Evolutionary conservation across 306 rosid species (phyloP), one percentile per base, ranked within the genome.

Genomic region (Pachyrhizus erosus): DNA sequence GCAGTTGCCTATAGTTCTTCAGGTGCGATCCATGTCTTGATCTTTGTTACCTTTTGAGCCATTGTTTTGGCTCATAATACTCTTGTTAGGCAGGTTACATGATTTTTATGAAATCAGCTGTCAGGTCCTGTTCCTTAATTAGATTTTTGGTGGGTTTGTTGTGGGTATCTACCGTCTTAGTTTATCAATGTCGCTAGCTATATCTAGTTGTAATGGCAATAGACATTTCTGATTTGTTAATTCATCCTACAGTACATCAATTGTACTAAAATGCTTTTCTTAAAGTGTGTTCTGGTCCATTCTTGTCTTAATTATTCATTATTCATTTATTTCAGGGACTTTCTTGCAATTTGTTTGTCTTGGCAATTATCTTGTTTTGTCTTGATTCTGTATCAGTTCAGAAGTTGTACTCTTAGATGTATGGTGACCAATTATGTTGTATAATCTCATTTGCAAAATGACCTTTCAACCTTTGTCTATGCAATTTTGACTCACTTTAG

Each of bases 1-100:
- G 86, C 99, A 96, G 87, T 84, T 96, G 80, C 99, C 97, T 46
- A 94, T 96, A 78, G 98, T 96, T 88, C 99, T 94, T 88, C 99
- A 96, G 99, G 99, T 96, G 72, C 37, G 72, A 23, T 80, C 39
- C 42, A 54, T 73, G 26, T 76, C 73, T 78, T 76, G 13, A 46
- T 78, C 40, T 69, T 70, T 78, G 40, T 65, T 82, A 62, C 58
- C 67, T 84, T 82, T 78, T 80, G 82, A 73, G 74, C 83, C 73
- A 29, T 60, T n/a, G 5, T 46, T 1, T 49, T 29, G 72, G 82
- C 76, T 49, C 78, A 55, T 83, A 29, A 84, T 83, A 65, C 76
- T 79, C 48, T 61, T 78, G 65, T 85, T 55, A 68, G 80, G 70
- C 64, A 68, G 29, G 81, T 62, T 58, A 82, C 78, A 57, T 76